phyloP scores from a whole-genome alignment of 176 grass and related monocot genomes.

The Oryza glumipatula region DNA sequence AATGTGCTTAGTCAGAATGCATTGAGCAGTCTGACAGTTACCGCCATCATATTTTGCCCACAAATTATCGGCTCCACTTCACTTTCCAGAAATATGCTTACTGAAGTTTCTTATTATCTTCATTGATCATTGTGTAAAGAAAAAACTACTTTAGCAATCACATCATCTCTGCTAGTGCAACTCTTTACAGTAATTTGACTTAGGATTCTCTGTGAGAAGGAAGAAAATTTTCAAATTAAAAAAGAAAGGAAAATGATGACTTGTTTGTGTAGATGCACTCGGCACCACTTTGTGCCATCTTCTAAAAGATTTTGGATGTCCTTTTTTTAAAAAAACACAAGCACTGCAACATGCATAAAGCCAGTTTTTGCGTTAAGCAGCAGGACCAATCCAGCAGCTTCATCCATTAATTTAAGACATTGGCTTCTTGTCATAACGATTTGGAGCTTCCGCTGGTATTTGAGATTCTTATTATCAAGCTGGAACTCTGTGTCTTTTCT shows the following conservation, averaged over 20 bases:
- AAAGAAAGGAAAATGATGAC: background rate
- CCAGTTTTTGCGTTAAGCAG: background rate
- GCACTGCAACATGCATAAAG: background rate
- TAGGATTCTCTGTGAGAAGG: background rate
- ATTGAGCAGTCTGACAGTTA: constrained; percentile 17
- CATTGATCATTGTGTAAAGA: background rate
- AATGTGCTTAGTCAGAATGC: constrained; percentile 39
- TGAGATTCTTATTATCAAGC: background rate
- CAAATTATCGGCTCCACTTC: constrained; percentile 19
- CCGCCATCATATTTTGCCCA: constrained; percentile 7
- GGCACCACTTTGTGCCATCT: background rate
- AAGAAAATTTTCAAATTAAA: background rate
- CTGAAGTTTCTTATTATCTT: background rate
- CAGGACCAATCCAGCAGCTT: background rate
- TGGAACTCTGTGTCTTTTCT: background rate
- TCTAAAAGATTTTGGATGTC: background rate
- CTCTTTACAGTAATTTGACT: background rate
- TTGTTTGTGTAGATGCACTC: background rate
- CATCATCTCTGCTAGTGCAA: constrained; percentile 24
- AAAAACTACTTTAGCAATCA: constrained; percentile 23
- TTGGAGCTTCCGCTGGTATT: background rate
- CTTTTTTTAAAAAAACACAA: background rate
- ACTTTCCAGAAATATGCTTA: constrained; percentile 46
- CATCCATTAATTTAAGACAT: background rate
- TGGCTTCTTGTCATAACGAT: background rate